Evolutionary conservation across 768 basidiomycete genomes (phyloP).

Genomic region (Suillus hirtellus): DNA sequence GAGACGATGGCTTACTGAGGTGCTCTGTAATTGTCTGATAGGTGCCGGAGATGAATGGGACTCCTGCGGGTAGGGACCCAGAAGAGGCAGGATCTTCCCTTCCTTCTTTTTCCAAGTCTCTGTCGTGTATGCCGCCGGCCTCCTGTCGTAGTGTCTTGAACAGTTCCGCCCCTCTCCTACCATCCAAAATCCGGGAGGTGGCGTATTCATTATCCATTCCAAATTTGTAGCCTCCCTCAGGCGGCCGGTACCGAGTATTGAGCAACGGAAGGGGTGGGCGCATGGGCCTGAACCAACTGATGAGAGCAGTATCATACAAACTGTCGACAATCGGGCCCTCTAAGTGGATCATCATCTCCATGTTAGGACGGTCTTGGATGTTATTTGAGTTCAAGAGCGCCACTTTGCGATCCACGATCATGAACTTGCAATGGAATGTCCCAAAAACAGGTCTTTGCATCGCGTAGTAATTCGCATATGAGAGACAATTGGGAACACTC

Average conservation of each 20-base stretch:
- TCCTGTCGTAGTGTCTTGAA: constrained; percentile 20
- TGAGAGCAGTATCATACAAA: constrained; percentile 67
- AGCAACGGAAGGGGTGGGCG: constrained; percentile 46
- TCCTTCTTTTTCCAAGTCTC: neutral
- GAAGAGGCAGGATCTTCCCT: constrained; percentile 1
- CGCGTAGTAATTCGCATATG: constrained; percentile 21
- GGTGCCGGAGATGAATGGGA: constrained; percentile 30
- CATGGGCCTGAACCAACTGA: constrained; percentile 56
- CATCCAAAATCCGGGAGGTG: constrained; percentile 30
- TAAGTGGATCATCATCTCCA: constrained; percentile 67
- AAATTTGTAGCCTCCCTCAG: constrained; percentile 39
- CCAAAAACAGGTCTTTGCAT: constrained; percentile 49
- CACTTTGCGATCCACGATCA: constrained; percentile 68
- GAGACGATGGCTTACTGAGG: constrained; percentile 31
- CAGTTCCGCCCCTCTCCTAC: constrained; percentile 25
- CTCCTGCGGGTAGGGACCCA: neutral
- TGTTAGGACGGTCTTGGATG: constrained; percentile 56
- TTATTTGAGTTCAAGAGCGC: constrained; percentile 69
- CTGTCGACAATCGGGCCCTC: constrained; percentile 72
- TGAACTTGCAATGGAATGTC: constrained; percentile 72
- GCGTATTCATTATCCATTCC: constrained; percentile 35
- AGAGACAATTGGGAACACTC: constrained; percentile 7
- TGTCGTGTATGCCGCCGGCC: constrained; percentile 17
- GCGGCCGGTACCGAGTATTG: constrained; percentile 30
- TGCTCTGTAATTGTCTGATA: constrained; percentile 42